Evolutionary conservation across 2,329 filamentous ascomycete genomes (phyloP).

Genomic region (Trichoderma asperellum): DNA sequence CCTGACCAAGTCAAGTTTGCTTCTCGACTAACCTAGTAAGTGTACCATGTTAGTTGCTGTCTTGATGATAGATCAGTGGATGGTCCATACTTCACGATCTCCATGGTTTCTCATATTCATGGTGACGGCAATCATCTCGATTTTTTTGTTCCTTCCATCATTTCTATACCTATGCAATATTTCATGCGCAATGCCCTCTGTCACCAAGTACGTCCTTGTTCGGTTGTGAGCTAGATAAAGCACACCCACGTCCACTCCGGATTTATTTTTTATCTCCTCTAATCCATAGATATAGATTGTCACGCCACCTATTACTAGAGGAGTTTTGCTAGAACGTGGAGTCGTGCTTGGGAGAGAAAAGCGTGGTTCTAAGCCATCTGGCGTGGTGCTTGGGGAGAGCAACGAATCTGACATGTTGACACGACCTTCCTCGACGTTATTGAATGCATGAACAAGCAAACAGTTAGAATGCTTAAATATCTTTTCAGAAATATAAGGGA

Average conservation of each 20-base stretch:
- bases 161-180: slow-evolving; percentile 16
- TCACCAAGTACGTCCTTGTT: slow-evolving; percentile 12
- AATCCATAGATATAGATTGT: slow-evolving; percentile 18
- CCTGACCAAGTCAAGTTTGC: slow-evolving; percentile 15
- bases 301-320: background rate
- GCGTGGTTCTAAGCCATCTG: slow-evolving; percentile 13
- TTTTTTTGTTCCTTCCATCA: background rate
- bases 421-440: no score
- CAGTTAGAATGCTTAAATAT: background rate
- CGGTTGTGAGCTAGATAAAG: slow-evolving; percentile 19
- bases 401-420: background rate
- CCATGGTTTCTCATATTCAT: slow-evolving; percentile 22
- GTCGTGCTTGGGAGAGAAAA: slow-evolving; percentile 11
- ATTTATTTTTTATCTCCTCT: background rate
- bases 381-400: slow-evolving; percentile 2
- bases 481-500: background rate
- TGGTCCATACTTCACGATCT: background rate
- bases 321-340: slow-evolving; percentile 13
- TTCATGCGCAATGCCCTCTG: slow-evolving; percentile 18
- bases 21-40: background rate
- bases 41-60: background rate
- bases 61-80: no score
- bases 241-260: background rate
- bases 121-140: slow-evolving; percentile 13
- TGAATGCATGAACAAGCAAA: background rate